Evolutionary conservation across 2,329 filamentous ascomycete species (phyloP).

Genomic region (Pseudogymnoascus sp.): DNA sequence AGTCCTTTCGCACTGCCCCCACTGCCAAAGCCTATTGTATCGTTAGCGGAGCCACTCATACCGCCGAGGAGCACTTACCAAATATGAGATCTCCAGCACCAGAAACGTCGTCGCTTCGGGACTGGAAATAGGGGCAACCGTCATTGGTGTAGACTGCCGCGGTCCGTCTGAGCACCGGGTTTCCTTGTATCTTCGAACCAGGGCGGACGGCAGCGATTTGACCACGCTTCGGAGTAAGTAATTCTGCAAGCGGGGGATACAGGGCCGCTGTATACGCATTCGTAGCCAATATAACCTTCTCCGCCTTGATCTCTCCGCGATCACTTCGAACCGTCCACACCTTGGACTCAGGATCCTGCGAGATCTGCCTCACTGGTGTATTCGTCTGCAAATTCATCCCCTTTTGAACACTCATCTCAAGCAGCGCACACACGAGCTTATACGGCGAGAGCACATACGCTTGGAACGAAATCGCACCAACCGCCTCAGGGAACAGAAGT

Average conservation of each 20-base stretch:
- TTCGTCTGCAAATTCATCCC: conserved; percentile 19
- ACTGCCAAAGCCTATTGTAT: conserved; percentile 15
- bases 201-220: conserved; percentile 39
- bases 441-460: conserved; percentile 34
- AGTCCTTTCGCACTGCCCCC: conserved; percentile 38
- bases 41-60: background rate
- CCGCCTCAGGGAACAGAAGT: conserved; percentile 26
- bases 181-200: conserved; percentile 21
- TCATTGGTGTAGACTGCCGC: conserved; percentile 15
- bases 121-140: background rate
- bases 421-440: conserved; percentile 20
- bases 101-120: conserved; percentile 13
- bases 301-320: conserved; percentile 35
- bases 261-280: conserved; percentile 45
- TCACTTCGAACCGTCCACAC: conserved; percentile 39
- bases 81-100: conserved; percentile 41
- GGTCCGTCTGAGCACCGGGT: conserved; percentile 26
- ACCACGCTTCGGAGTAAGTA: conserved; percentile 42
- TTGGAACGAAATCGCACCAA: conserved; percentile 41
- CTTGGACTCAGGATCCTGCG: conserved; percentile 14
- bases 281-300: conserved; percentile 42
- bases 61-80: conserved; percentile 25
- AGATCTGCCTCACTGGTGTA: conserved; percentile 19
- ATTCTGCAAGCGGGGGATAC: conserved; percentile 32
- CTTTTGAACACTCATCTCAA: conserved; percentile 19